phyloP scores from a whole-genome alignment of 2,329 filamentous ascomycete genomes.

The Aspergillus uvarum region DNA sequence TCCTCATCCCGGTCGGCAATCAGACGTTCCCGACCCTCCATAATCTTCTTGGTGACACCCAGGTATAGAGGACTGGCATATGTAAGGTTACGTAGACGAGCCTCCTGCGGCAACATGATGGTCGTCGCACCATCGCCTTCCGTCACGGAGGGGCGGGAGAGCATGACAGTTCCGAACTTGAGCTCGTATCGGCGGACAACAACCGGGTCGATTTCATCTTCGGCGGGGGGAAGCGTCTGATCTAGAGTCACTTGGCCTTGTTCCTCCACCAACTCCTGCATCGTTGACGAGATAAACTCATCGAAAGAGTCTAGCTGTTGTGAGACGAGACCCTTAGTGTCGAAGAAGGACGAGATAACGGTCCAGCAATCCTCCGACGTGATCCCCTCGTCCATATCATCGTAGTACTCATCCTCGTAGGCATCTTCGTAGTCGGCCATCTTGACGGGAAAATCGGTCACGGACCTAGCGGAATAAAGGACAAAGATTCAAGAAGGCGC shows the following conservation, averaged over 20 bases:
- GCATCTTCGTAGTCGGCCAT: slow-evolving; percentile 62
- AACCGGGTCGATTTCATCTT: slow-evolving; percentile 71
- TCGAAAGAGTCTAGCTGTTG: slow-evolving; percentile 99
- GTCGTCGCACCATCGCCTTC: slow-evolving; percentile 88
- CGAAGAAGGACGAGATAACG: slow-evolving; percentile 96
- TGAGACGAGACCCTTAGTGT: slow-evolving; percentile 90
- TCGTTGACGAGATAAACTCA: slow-evolving; percentile 90
- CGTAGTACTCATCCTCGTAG: slow-evolving; percentile 69
- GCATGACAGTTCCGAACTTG: slow-evolving; percentile 85
- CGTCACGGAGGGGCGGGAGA: slow-evolving; percentile 85
- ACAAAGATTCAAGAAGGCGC: slow-evolving; percentile 16
- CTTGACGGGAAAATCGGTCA: slow-evolving; percentile 22
- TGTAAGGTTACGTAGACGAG: slow-evolving; percentile 89
- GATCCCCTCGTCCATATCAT: slow-evolving; percentile 69
- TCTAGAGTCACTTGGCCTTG: slow-evolving; percentile 91
- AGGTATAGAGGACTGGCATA: slow-evolving; percentile 92
- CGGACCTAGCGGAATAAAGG: slow-evolving; percentile 10
- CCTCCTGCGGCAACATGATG: slow-evolving; percentile 88
- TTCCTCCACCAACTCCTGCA: slow-evolving; percentile 92
- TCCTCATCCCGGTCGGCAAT: slow-evolving; percentile 67
- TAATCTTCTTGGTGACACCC: slow-evolving; percentile 80
- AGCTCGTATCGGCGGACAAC: slow-evolving; percentile 91
- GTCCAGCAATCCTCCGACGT: slow-evolving; percentile 98
- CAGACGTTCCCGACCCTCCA: slow-evolving; percentile 74
- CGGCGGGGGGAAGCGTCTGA: slow-evolving; percentile 76